Evolutionary conservation across 2,329 filamentous ascomycete species (phyloP), one percentile per base, ranked within the genome.

Genomic region (Neocucurbitaria cava): DNA sequence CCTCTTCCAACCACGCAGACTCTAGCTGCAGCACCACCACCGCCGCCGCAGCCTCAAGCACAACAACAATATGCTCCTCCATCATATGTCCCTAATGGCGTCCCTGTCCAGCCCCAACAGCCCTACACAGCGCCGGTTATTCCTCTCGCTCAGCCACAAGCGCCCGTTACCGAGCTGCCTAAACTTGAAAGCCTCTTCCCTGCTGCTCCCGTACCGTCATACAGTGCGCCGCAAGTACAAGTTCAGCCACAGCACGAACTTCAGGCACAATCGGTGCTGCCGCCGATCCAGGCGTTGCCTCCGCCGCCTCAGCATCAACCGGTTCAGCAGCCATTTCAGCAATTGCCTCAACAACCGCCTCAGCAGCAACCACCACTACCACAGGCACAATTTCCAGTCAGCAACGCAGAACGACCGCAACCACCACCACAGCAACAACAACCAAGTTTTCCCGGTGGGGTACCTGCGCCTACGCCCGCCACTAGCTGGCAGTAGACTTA

Each of bases 161-260:
- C 18, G 9, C 23, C 7, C n/a, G 17, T n/a, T 52, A 62, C 7
- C 23, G 55, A 3, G 41, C 42, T 3, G 0, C 57, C 62, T 3
- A 68, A 61, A 21, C 42, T 54, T 1, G 57, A 61, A 0, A 58
- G 56, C 0, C 52, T 65, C 45, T 59, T 66, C 45, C 53, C 58
- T 8, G 65, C 58, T 8, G 65, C 64, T 1, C 69, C 68, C 3
- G 68, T 62, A 1, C 62, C 65, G 2, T 58, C 67, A 1, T 68
- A 70, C 49, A 60, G 13, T 36, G 56, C 66, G 17, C 52, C 62
- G 9, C 62, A 66, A 3, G 66, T 64, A n/a, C n/a, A n/a, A n/a
- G n/a, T n/a, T n/a, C n/a, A n/a, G n/a, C 30, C 49, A 17, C 54
- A 58, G 26, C 40, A 39, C 7, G 45, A 54, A n/a, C 42, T 47